phyloP scores from a whole-genome alignment of 202 grass and related monocot genomes.

The Schoenoplectus triqueter region DNA sequence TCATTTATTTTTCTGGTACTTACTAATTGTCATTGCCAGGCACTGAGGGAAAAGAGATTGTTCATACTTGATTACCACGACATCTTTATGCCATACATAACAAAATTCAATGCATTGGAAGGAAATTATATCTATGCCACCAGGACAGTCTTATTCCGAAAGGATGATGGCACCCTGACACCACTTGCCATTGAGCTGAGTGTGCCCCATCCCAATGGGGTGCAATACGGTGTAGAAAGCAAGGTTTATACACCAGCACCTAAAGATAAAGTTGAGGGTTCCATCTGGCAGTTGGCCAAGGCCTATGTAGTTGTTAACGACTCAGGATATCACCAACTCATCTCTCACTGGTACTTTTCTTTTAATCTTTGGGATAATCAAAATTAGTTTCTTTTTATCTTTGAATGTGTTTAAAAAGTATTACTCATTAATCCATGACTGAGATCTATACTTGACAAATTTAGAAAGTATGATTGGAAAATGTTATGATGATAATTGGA shows the following conservation, averaged over 20 bases:
- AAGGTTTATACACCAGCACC: constrained; percentile 59
- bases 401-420: not conserved
- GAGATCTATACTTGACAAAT: not conserved
- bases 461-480: not conserved
- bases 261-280: constrained; percentile 29
- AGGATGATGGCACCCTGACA: constrained; percentile 76
- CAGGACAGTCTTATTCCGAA: constrained; percentile 70
- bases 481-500: not conserved
- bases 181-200: constrained; percentile 92
- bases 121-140: constrained; percentile 74
- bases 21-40: constrained; percentile 44
- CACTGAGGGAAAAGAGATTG: constrained; percentile 57
- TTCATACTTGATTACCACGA: constrained; percentile 97
- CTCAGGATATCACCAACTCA: constrained; percentile 89
- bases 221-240: constrained; percentile 48
- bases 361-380: not conserved
- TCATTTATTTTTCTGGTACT: not conserved
- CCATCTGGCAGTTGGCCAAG: constrained; percentile 74
- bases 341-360: constrained; percentile 74
- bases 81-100: constrained; percentile 71
- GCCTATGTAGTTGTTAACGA: constrained; percentile 70
- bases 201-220: constrained; percentile 46
- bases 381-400: not conserved
- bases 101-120: constrained; percentile 54
- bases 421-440: not conserved